Conservation (phyloP, 495 filamentous ascomycete genomes). For the Neurospora sp. region DNA sequence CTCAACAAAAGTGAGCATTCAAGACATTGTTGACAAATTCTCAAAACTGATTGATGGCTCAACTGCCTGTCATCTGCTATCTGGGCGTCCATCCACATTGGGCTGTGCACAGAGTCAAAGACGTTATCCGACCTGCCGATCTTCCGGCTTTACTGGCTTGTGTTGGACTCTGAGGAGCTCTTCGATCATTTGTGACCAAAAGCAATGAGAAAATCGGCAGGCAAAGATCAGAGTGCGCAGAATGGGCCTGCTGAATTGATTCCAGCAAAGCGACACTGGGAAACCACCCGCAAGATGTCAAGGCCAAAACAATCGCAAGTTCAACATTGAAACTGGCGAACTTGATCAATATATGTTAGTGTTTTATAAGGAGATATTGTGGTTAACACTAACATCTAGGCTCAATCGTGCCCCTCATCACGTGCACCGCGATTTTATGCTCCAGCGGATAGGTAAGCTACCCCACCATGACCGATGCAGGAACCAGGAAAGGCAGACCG, state of each 20-base stretch:
- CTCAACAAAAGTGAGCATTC: neutral
- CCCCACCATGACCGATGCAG: neutral
- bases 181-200: neutral
- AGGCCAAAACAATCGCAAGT: too few relatives aligned
- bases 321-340: too few relatives aligned
- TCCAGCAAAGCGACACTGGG: neutral
- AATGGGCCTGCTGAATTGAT: neutral
- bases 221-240: neutral
- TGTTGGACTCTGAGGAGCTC: neutral
- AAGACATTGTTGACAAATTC: neutral
- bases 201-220: neutral
- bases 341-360: too few relatives aligned
- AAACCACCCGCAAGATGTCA: neutral
- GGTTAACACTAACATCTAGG: neutral
- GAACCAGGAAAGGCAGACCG: neutral
- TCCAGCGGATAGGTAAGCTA: neutral
- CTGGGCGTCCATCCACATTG: neutral
- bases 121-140: neutral
- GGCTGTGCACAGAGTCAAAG: neutral
- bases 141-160: neutral
- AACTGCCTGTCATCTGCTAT: neutral
- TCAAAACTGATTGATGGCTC: neutral
- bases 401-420: slow-evolving; percentile 8
- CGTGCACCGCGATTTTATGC: slow-evolving; percentile 1
- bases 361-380: too few relatives aligned